phyloP scores from a whole-genome alignment of 228 moss, liverwort and hornwort genomes.

The Sphagnum magellanicum region DNA sequence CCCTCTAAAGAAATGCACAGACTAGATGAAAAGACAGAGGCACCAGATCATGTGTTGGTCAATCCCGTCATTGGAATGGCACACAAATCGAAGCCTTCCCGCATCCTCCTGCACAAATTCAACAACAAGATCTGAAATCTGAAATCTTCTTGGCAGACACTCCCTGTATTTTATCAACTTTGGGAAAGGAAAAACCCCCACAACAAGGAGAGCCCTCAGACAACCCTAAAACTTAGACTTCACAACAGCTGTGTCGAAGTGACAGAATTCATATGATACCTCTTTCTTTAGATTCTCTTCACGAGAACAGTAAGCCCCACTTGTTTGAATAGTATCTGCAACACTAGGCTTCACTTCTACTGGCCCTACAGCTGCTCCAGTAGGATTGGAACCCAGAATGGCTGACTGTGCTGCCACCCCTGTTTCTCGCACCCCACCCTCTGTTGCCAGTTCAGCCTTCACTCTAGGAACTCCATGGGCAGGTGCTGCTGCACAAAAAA shows the following conservation, averaged over 20 bases:
- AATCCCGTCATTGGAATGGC: slow-evolving; percentile 83
- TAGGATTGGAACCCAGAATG: slow-evolving; percentile 41
- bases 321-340: slow-evolving; percentile 74
- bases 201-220: too few species aligned
- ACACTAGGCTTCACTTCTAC: slow-evolving; percentile 63
- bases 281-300: slow-evolving; percentile 96
- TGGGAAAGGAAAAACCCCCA: background rate
- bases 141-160: background rate
- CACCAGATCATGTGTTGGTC: slow-evolving; percentile 99
- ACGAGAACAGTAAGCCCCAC: slow-evolving; percentile 93
- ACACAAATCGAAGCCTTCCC: slow-evolving; percentile 82
- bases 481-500: slow-evolving; percentile 33
- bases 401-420: slow-evolving; percentile 39
- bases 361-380: slow-evolving; percentile 28
- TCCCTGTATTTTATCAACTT: background rate
- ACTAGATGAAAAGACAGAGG: slow-evolving; percentile 3
- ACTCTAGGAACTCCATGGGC: slow-evolving; percentile 44
- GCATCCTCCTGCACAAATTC: slow-evolving; percentile 70
- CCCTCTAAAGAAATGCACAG: too few species aligned
- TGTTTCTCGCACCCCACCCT: slow-evolving; percentile 56
- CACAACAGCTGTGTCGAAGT: background rate
- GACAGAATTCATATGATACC: slow-evolving; percentile 18
- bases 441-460: slow-evolving; percentile 73
- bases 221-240: too few species aligned
- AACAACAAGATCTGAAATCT: too few species aligned